Evolutionary conservation across 2,329 filamentous ascomycete genomes (phyloP).

Genomic region (Aspergillus oerlinghausenensis): DNA sequence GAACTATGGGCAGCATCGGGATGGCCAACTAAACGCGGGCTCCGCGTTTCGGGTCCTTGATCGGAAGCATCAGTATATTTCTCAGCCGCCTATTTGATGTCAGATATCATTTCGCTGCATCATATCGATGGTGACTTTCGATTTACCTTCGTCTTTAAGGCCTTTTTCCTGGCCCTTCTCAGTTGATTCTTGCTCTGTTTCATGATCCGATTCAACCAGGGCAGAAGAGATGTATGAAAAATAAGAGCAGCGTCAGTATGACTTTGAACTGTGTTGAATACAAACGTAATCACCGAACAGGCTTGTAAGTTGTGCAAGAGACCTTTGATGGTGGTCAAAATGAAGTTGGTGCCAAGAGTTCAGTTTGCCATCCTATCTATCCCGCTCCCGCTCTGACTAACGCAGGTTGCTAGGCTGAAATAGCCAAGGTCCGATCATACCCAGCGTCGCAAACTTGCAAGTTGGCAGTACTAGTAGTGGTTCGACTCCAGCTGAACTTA

Average conservation of each 20-base stretch:
- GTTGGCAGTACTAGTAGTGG: too few relatives aligned
- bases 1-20: slow-evolving; percentile 45
- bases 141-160: slow-evolving; percentile 66
- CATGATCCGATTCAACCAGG: slow-evolving; percentile 13
- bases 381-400: neutral
- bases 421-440: too few relatives aligned
- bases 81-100: slow-evolving; percentile 29
- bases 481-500: neutral
- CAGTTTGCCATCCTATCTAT: neutral
- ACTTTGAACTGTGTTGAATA: neutral
- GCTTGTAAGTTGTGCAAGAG: neutral
- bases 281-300: neutral
- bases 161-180: slow-evolving; percentile 90
- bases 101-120: slow-evolving; percentile 2
- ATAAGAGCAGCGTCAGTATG: neutral
- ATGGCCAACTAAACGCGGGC: slow-evolving; percentile 8
- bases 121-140: neutral
- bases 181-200: slow-evolving; percentile 94
- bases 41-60: slow-evolving; percentile 6
- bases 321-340: neutral
- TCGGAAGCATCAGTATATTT: slow-evolving; percentile 1
- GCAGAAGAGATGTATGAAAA: neutral
- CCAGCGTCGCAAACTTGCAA: too few relatives aligned
- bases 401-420: neutral
- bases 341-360: neutral